phyloP scores from a whole-genome alignment of 2,329 filamentous ascomycete species.

The Rutstroemia sydowiana region DNA sequence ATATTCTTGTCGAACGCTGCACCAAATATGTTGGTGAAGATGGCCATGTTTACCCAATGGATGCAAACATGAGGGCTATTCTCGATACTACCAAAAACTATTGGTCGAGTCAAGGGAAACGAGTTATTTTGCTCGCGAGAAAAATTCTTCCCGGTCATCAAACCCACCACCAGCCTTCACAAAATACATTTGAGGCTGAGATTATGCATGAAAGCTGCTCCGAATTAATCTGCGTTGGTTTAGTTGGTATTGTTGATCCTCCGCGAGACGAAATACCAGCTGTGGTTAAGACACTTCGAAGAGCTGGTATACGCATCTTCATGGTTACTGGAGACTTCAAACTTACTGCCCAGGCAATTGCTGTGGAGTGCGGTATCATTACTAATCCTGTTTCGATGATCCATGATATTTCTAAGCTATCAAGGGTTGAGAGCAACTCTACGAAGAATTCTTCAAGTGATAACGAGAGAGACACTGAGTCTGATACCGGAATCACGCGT shows the following conservation, averaged over 20 bases:
- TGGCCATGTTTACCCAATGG: slow-evolving; percentile 45
- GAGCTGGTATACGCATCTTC: slow-evolving; percentile 63
- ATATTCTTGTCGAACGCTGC: slow-evolving; percentile 60
- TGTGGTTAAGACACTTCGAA: slow-evolving; percentile 51
- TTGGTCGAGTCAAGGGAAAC: slow-evolving; percentile 60
- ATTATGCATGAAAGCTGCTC: slow-evolving; percentile 44
- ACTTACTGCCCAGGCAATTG: slow-evolving; percentile 66
- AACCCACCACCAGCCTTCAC: slow-evolving; percentile 6
- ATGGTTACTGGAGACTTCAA: slow-evolving; percentile 76
- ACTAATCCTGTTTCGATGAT: slow-evolving; percentile 30
- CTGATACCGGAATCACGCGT: not conserved
- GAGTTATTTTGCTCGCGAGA: slow-evolving; percentile 57
- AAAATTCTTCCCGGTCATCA: slow-evolving; percentile 33
- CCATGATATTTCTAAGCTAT: slow-evolving; percentile 13
- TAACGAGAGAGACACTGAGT: slow-evolving; percentile 3
- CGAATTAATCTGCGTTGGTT: slow-evolving; percentile 44
- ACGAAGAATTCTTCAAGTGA: slow-evolving; percentile 2
- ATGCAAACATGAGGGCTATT: slow-evolving; percentile 34
- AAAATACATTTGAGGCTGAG: slow-evolving; percentile 44
- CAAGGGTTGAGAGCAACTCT: not conserved
- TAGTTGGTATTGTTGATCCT: slow-evolving; percentile 51
- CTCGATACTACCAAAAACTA: slow-evolving; percentile 54
- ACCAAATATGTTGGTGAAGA: slow-evolving; percentile 47
- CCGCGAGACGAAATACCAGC: slow-evolving; percentile 49
- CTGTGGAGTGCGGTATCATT: slow-evolving; percentile 62